phyloP scores from a whole-genome alignment of 2,329 filamentous ascomycete species.

The Paramyrothecium roridum region DNA sequence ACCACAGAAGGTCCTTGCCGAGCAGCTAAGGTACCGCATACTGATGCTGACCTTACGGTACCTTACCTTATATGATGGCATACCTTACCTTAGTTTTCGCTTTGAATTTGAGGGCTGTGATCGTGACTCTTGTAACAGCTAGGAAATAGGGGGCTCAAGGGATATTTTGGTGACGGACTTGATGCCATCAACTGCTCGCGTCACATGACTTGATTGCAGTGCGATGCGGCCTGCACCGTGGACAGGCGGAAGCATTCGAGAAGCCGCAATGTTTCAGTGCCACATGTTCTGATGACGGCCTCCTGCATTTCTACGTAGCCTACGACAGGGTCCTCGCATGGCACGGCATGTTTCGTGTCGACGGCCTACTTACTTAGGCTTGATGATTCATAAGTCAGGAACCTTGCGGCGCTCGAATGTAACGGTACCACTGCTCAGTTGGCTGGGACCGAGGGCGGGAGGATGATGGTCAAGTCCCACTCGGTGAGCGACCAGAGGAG shows the following conservation, averaged over 20 bases:
- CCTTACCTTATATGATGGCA: too few species aligned
- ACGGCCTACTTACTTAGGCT: neutral
- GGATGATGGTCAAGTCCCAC: neutral
- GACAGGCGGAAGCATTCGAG: neutral
- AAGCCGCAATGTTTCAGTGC: neutral
- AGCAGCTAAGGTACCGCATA: neutral
- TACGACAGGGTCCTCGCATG: neutral
- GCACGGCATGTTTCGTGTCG: neutral
- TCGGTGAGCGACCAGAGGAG: neutral
- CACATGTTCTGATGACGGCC: neutral
- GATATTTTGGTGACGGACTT: neutral
- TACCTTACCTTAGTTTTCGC: too few species aligned
- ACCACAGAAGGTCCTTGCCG: neutral
- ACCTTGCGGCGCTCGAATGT: too few species aligned
- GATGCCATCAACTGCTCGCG: neutral
- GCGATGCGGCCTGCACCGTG: neutral
- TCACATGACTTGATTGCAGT: neutral
- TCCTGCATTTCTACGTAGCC: neutral
- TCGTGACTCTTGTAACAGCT: neutral
- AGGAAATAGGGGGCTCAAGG: neutral
- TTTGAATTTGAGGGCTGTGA: neutral
- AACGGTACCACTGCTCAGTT: too few species aligned
- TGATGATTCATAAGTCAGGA: too few species aligned
- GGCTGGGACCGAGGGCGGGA: too few species aligned
- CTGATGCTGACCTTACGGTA: too few species aligned